phyloP scores from a whole-genome alignment of 148 eudicot species.

The Fagopyrum esculentum region DNA sequence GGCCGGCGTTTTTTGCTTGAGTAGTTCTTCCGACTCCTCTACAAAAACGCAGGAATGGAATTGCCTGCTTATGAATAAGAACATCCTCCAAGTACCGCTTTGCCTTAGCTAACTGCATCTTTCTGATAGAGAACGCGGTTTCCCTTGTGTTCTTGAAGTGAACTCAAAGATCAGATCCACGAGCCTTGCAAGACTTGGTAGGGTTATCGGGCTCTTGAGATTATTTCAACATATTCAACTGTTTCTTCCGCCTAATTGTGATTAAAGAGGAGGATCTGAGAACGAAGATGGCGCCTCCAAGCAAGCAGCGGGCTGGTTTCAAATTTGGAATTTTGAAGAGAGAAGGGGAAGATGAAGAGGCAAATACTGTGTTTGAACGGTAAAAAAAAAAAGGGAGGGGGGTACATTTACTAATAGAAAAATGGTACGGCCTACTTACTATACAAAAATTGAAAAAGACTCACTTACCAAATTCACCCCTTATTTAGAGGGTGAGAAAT shows the following conservation, averaged over 20 bases:
- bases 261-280: too few species aligned
- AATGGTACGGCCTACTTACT: too few species aligned
- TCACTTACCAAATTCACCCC: too few species aligned
- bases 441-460: too few species aligned
- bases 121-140: conserved; percentile 72
- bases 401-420: too few species aligned
- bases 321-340: too few species aligned
- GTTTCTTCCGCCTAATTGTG: background rate
- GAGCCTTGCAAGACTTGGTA: conserved; percentile 85
- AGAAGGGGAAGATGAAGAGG: too few species aligned
- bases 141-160: conserved; percentile 95
- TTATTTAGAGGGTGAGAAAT: too few species aligned
- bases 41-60: conserved; percentile 65
- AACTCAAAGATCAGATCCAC: conserved; percentile 67
- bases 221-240: conserved; percentile 43
- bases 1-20: conserved; percentile 57
- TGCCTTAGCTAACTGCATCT: conserved; percentile 64
- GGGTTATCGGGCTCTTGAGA: conserved; percentile 71
- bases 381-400: too few species aligned
- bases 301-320: too few species aligned
- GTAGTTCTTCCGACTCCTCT: conserved; percentile 67
- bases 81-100: conserved; percentile 68
- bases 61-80: conserved; percentile 61
- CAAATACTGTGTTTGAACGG: too few species aligned
- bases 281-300: too few species aligned